phyloP scores from a whole-genome alignment of 176 grass and related monocot genomes.

The Lolium rigidum region DNA sequence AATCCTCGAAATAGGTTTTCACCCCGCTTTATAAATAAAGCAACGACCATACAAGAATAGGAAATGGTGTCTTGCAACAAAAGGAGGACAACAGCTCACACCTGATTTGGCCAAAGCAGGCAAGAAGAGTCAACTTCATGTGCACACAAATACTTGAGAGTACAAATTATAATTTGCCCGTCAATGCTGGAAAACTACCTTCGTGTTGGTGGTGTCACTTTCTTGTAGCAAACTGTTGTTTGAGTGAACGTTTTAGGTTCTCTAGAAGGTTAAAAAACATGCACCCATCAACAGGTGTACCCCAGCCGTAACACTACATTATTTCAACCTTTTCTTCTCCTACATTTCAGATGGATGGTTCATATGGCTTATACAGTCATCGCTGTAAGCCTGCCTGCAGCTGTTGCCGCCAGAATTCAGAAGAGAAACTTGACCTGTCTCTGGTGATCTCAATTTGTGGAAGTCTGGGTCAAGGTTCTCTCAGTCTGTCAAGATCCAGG shows the following conservation, averaged over 20 bases:
- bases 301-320: neutral
- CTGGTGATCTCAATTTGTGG: neutral
- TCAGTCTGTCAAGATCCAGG: neutral
- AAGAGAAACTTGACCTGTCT: constrained; percentile 23
- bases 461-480: neutral
- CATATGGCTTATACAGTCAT: neutral
- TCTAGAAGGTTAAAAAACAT: neutral
- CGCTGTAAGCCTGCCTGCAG: neutral
- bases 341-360: constrained; percentile 41
- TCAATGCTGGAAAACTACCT: constrained; percentile 29
- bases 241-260: constrained; percentile 26
- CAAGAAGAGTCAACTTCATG: constrained; percentile 8
- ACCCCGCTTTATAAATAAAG: no score
- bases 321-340: constrained; percentile 11
- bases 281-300: neutral
- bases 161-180: neutral
- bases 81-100: neutral
- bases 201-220: constrained; percentile 24
- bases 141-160: neutral
- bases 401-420: constrained; percentile 5
- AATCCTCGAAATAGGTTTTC: no score
- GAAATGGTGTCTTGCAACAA: neutral
- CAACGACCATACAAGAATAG: no score
- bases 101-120: neutral
- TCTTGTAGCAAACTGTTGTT: constrained; percentile 23